Conservation (phyloP, 768 basidiomycete genomes). For the Serendipita vermifera region DNA sequence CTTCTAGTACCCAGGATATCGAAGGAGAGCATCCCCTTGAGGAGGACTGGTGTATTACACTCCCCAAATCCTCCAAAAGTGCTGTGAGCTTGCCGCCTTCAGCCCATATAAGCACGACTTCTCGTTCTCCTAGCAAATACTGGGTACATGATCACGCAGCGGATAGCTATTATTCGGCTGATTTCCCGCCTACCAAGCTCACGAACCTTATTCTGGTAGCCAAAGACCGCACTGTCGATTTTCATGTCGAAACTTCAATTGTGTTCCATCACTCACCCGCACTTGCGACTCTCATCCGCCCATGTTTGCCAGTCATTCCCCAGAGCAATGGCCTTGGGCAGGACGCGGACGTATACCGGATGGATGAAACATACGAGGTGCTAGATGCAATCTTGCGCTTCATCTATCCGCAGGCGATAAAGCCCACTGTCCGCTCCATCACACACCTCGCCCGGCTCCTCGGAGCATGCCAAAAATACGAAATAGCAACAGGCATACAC, state of each 20-base stretch:
- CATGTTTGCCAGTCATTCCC: not conserved
- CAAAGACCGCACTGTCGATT: not conserved
- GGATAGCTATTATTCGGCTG: not conserved
- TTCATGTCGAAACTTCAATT: not conserved
- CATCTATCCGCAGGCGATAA: not conserved
- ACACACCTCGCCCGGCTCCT: not conserved
- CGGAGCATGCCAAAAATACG: not conserved
- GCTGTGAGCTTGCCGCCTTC: not conserved
- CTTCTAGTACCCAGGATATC: too few species aligned
- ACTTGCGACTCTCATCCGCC: not conserved
- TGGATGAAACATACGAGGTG: not conserved
- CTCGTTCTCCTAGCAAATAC: not conserved
- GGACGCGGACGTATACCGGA: not conserved
- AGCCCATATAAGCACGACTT: not conserved
- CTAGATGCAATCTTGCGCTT: not conserved
- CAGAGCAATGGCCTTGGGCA: not conserved
- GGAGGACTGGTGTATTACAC: too few species aligned
- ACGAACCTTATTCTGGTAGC: not conserved
- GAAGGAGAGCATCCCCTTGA: too few species aligned
- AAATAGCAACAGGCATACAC: not conserved
- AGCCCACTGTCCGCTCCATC: not conserved
- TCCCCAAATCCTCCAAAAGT: not conserved
- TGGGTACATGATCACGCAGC: not conserved
- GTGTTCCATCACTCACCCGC: not conserved
- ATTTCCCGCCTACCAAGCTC: constrained; percentile 1